Base-by-base conservation (phyloP, 371 early-diverging fungal species). In the Apophysomyces variabilis region DNA sequence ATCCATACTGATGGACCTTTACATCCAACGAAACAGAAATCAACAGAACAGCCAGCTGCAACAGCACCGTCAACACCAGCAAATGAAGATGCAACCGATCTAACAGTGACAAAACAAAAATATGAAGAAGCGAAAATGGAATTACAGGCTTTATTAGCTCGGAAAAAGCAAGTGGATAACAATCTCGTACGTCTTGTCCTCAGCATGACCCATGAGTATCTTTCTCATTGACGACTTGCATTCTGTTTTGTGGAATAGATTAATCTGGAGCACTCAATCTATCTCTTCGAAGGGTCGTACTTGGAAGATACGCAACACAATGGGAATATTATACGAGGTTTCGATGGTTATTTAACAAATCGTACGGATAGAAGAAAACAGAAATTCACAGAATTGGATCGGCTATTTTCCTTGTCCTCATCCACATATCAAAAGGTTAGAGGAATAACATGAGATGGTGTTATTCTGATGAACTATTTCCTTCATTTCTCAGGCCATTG, bases 291-390 rank as follows among this genome's bases (percentile, higher is more conserved):
- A 66, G 90, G 90, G 0, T 87, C 90, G 7, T 94, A 94, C 67
- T 70, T 94, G 58, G 93, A 92, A 72, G 93, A 94, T 57, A 93
- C 95, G 7, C 88, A 85, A 56, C 85, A 84, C 38, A 85, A 86
- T 56, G 95, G 95, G 13, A 94, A 94, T 65, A 89, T 94, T 50
- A 88, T 94, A 58, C 84, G 88, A 44, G 95, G 95, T 0, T 94
- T 93, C 70, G 93, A 92, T 41, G 91, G 90, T 0, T 94, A 93
- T 66, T 70, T 88, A 46, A 79, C 81, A 16, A 78, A 72, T 64
- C 74, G 86, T 39, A 73, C 85, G 7, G 87, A 88, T 60, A 84
- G 84, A 66, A 81, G 85, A 62, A 78, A 82, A 60, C 77, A 80
- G 60, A 86, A 87, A 65, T 87, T 86, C 64, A 84, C 85, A 7